These are phyloP conservation scores for Aegilops bicornis DNA, from an alignment of 176 grass and related monocot species.

Conservation along the genomic window DNA sequence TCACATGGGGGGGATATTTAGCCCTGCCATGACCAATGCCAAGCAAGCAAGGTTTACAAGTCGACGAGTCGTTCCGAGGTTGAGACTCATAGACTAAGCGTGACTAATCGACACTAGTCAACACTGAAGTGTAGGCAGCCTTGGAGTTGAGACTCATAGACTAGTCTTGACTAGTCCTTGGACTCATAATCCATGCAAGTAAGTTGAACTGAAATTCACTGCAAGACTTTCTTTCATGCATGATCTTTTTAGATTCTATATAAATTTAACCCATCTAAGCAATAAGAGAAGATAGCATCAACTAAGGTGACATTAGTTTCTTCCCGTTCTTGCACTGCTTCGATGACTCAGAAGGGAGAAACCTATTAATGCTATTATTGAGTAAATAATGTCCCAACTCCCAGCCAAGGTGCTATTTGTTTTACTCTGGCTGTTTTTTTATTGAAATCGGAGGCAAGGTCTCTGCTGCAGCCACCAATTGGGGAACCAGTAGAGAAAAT, in stretches of 20 bases:
- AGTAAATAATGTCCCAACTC: background rate
- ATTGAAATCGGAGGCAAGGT: background rate
- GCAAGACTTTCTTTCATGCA: background rate
- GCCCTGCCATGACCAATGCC: background rate
- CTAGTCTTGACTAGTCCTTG: too few relatives aligned
- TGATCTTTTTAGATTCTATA: too few relatives aligned
- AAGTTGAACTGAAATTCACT: background rate
- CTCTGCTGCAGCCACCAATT: background rate
- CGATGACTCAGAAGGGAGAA: background rate
- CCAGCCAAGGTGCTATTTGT: background rate
- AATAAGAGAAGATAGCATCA: too few relatives aligned
- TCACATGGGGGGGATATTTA: background rate
- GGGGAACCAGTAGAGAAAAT: background rate
- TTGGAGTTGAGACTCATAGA: too few relatives aligned
- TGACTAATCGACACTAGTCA: too few relatives aligned
- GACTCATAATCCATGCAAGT: too few relatives aligned
- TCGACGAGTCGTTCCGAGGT: too few relatives aligned
- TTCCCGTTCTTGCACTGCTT: background rate
- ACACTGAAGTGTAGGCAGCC: too few relatives aligned
- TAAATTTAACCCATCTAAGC: too few relatives aligned
- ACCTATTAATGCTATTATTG: too few relatives aligned
- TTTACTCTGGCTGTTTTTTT: background rate
- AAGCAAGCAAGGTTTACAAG: too few relatives aligned
- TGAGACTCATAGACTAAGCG: too few relatives aligned
- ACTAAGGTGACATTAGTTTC: background rate